Evolutionary conservation across 345 rosid species (phyloP), one percentile per base, ranked within the genome.

Genomic region (Erodium maritimum): DNA sequence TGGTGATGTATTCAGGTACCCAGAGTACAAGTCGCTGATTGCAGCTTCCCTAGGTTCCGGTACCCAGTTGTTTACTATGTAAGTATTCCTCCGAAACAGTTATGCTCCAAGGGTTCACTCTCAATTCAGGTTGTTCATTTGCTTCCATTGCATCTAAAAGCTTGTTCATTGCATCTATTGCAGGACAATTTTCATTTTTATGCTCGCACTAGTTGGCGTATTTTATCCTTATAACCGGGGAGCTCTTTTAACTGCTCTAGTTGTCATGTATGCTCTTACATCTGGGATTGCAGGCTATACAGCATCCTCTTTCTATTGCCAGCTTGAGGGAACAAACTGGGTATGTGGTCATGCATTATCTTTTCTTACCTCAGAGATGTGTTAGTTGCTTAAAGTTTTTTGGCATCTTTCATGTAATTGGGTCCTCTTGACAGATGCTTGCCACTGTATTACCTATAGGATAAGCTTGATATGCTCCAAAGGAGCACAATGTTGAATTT

Each of bases 1-100:
- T n/a, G 85, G 85, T 6, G 85, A 80, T 60, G 82, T 80, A 0
- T 80, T 80, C 62, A 70, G 85, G 66, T 80, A 70, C 52, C 85
- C 85, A 14, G 71, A 71, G 58, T 64, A 58, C 60, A 75, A 80
- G 63, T 77, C 85, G 21, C 46, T 80, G 23, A 65, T 80, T 62
- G 69, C 82, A 6, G 82, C 85, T 21, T 69, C 82, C 10, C 72
- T 80, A 52, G 85, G 85, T 24, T 80, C 80, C 55, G 85, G 85
- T 11, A 66, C 79, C 50, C 85, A 77, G 66, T 63, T 80, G 59
- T 80, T 80, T 55, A 73, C 79, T 14, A 80, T 80, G 85, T 80
- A 75, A 77, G 82, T 67, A 16, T 18, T 55, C 62, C 0, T 14
- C 17, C 17, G 18, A 18, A 46, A 25, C 3, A 46, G 16, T 24